Conservation (phyloP, 352 stramenopile species). For the Globisporangium cylindrosporum region DNA sequence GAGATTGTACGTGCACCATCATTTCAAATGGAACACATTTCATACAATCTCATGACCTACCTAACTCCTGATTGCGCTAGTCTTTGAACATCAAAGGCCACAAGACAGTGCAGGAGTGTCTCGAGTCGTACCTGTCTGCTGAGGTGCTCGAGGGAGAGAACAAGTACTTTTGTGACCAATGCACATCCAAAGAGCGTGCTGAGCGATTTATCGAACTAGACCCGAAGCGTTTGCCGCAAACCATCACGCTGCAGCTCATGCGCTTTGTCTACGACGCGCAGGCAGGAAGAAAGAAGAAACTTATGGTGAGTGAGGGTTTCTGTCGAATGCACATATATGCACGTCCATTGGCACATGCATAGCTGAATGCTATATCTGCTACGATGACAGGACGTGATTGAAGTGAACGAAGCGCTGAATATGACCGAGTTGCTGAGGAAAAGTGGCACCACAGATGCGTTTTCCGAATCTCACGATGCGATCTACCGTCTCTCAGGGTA, state of each 20-base stretch:
- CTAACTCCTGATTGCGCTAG: conserved; percentile 16
- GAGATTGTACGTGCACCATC: conserved; percentile 55
- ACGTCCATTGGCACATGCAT: background rate
- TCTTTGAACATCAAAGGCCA: conserved; percentile 86
- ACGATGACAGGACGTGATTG: conserved; percentile 69
- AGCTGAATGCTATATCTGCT: background rate
- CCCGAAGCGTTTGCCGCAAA: conserved; percentile 45
- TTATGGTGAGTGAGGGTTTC: conserved; percentile 46
- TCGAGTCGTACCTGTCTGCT: conserved; percentile 63
- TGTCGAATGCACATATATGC: background rate
- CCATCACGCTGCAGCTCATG: conserved; percentile 81
- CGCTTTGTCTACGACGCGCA: conserved; percentile 84
- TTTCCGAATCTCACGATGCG: conserved; percentile 34
- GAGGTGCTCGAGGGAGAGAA: conserved; percentile 85
- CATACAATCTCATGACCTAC: background rate
- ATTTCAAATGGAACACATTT: background rate
- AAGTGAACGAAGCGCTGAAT: conserved; percentile 74
- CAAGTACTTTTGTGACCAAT: conserved; percentile 84
- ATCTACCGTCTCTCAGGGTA: conserved; percentile 76
- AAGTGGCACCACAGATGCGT: conserved; percentile 38
- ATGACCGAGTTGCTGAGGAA: conserved; percentile 61
- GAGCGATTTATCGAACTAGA: conserved; percentile 75
- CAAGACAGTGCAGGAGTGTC: conserved; percentile 64
- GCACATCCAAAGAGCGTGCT: conserved; percentile 69
- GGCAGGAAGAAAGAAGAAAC: conserved; percentile 76